These are phyloP conservation scores for Suillus alpinus DNA, from an alignment of 768 basidiomycete species.

Conservation along the genomic window DNA sequence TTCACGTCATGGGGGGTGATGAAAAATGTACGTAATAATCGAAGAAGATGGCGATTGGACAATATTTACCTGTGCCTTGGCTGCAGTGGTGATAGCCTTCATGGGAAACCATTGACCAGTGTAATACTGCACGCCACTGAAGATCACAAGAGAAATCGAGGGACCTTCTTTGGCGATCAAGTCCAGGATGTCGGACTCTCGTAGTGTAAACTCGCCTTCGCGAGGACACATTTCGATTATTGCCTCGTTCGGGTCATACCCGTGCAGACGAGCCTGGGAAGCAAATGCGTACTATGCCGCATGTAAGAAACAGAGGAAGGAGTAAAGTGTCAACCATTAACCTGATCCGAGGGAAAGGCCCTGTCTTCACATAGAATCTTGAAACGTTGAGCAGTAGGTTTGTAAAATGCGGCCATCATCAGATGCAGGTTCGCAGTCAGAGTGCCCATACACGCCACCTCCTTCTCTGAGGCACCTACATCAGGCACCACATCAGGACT, in stretches of 20 bases:
- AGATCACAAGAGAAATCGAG: constrained; percentile 85
- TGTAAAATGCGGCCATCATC: constrained; percentile 93
- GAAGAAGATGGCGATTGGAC: constrained; percentile 14
- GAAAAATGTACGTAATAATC: constrained; percentile 24
- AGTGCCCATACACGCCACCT: constrained; percentile 95
- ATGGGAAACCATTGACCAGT: constrained; percentile 96
- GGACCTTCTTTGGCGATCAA: constrained; percentile 69
- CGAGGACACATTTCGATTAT: constrained; percentile 82
- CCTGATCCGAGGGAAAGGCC: constrained; percentile 97
- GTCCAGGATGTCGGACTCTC: constrained; percentile 85
- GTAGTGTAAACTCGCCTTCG: constrained; percentile 77
- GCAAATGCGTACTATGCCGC: constrained; percentile 84
- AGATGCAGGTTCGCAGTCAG: constrained; percentile 95
- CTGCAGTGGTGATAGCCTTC: constrained; percentile 75
- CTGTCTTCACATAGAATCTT: constrained; percentile 94
- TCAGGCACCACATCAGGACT: background rate
- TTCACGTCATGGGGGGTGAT: constrained; percentile 5
- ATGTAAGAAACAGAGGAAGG: constrained; percentile 4
- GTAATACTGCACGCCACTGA: constrained; percentile 96
- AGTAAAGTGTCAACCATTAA: constrained; percentile 30
- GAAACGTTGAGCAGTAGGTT: constrained; percentile 77
- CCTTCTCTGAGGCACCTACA: constrained; percentile 78
- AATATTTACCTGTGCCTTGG: constrained; percentile 70
- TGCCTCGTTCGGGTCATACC: constrained; percentile 66
- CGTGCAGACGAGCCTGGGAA: constrained; percentile 84